These are phyloP conservation scores for Aureobasidium sp. DNA, from an alignment of 2,329 filamentous ascomycete genomes.

Conservation along the genomic window DNA sequence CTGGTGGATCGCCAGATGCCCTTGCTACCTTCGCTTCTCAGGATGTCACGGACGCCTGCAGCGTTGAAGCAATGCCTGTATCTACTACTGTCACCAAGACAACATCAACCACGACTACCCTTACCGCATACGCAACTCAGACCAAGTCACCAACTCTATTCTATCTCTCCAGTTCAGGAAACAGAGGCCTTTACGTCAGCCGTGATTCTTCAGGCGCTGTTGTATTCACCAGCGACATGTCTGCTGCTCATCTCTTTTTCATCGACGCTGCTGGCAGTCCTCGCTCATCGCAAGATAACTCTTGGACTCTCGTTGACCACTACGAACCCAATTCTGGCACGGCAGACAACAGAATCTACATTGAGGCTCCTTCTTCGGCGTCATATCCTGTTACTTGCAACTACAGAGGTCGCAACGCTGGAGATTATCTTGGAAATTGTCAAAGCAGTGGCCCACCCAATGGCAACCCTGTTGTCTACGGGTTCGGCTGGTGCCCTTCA, in stretches of 20 bases:
- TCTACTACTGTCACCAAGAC: constrained; percentile 1
- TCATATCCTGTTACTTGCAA: background rate
- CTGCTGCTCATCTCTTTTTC: background rate
- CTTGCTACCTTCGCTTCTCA: constrained; percentile 1
- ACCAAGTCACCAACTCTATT: background rate
- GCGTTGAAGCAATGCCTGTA: background rate
- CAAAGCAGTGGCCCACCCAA: constrained; percentile 2
- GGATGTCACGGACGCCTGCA: constrained; percentile 15
- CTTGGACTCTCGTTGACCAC: background rate
- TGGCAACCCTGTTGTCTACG: background rate
- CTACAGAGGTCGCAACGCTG: background rate
- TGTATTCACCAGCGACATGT: background rate
- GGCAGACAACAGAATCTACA: constrained; percentile 5
- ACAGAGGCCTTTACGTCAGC: background rate
- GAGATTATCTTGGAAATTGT: background rate
- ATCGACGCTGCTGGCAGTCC: background rate
- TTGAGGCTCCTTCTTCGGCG: background rate
- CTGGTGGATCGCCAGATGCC: no score
- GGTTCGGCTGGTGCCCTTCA: background rate
- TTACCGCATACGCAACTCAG: background rate
- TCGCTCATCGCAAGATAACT: background rate
- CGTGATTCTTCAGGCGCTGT: background rate
- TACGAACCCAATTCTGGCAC: constrained; percentile 4
- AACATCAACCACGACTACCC: constrained; percentile 8
- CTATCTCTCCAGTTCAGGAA: background rate